These are phyloP conservation scores for Casuarina glauca DNA, from an alignment of 306 rosid species.

Conservation along the genomic window DNA sequence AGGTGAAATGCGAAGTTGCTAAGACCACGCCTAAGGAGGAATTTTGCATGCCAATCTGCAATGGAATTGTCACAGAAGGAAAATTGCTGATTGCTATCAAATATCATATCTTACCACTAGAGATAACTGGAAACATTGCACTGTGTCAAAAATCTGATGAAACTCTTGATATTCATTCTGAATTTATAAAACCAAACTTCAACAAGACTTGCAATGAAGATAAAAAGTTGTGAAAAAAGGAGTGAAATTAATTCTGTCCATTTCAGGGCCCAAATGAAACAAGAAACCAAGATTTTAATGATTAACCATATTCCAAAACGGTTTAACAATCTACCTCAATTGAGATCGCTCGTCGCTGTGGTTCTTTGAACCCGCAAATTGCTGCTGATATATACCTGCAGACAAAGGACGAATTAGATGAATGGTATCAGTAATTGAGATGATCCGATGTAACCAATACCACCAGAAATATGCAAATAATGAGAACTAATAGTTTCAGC, in stretches of 20 bases:
- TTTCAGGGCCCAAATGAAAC: neutral
- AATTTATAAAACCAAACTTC: neutral
- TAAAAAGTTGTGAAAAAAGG: neutral
- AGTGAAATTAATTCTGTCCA: neutral
- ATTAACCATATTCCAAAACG: neutral
- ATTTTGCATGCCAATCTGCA: constrained; percentile 51
- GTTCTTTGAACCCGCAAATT: constrained; percentile 36
- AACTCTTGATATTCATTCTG: neutral
- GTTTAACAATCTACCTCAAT: constrained; percentile 29
- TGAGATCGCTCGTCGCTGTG: constrained; percentile 43
- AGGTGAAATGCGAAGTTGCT: constrained; percentile 42
- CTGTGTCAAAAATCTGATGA: neutral
- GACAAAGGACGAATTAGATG: neutral
- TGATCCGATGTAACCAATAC: neutral
- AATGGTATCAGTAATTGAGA: neutral
- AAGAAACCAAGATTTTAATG: neutral
- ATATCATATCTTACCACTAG: neutral
- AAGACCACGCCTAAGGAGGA: constrained; percentile 47
- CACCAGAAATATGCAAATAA: neutral
- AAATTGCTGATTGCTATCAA: neutral
- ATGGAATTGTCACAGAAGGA: neutral
- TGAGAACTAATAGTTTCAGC: neutral
- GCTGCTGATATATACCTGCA: constrained; percentile 42
- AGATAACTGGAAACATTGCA: neutral
- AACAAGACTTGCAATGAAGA: neutral